Evolutionary conservation across 805 yeast species (phyloP).

Genomic region (Lachancea cidri): DNA sequence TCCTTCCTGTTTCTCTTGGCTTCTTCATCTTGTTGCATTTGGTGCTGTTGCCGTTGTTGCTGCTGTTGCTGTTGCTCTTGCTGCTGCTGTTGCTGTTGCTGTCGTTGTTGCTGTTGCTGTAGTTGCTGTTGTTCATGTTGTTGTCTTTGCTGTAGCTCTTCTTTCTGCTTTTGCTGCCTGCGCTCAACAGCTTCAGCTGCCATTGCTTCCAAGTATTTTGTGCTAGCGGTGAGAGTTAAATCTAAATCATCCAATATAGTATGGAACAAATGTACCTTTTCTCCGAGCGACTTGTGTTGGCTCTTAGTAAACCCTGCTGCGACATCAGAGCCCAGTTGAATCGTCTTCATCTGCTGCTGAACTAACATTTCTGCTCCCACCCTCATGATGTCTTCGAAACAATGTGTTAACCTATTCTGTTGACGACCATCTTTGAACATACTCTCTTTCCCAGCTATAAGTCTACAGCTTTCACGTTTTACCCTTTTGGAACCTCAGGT

Average conservation of each 20-base stretch:
- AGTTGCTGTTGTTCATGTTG: conserved; percentile 25
- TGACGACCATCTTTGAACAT: conserved; percentile 4
- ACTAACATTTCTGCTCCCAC: conserved; percentile 33
- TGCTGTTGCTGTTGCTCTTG: conserved; percentile 2
- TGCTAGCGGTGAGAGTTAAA: conserved; percentile 23
- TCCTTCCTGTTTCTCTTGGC: conserved; percentile 4
- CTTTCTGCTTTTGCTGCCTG: conserved; percentile 30
- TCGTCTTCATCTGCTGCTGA: conserved; percentile 33
- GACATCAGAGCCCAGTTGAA: conserved; percentile 25
- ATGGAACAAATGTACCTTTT: conserved; percentile 27
- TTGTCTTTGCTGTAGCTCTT: conserved; percentile 23
- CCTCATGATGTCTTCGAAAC: conserved; percentile 31
- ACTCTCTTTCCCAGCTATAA: background rate
- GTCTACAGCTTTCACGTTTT: too few species aligned
- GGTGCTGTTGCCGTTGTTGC: background rate
- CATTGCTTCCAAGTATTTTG: conserved; percentile 26
- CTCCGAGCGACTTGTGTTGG: conserved; percentile 25
- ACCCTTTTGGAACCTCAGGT: too few species aligned
- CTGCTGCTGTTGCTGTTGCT: conserved; percentile 5
- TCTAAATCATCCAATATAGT: conserved; percentile 30
- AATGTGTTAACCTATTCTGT: conserved; percentile 27
- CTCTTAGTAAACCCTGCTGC: conserved; percentile 23
- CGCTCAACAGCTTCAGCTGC: conserved; percentile 27
- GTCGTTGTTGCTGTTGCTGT: conserved; percentile 1
- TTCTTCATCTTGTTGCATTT: conserved; percentile 1